Conservation (phyloP, 148 eudicot species). For the Oxyria digyna region DNA sequence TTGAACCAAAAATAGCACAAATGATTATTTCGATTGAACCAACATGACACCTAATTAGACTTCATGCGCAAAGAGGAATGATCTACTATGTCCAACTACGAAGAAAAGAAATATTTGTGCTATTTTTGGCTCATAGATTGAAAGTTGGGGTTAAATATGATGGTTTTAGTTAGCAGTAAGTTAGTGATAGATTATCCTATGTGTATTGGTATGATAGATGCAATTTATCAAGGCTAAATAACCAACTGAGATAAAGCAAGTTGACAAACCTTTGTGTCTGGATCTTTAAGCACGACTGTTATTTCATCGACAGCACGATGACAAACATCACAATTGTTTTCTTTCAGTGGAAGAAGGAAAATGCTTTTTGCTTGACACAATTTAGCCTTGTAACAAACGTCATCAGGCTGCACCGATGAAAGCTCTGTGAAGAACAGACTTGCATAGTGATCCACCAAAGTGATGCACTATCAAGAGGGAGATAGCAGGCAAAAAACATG, state of each 20-base stretch:
- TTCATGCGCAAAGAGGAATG: no score
- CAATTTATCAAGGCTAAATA: background rate
- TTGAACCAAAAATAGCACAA: no score
- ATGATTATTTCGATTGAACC: no score
- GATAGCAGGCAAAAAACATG: background rate
- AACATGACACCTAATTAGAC: no score
- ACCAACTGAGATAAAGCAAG: background rate
- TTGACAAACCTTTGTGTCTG: constrained; percentile 64
- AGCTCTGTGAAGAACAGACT: constrained; percentile 58
- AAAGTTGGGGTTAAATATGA: no score
- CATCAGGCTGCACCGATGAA: constrained; percentile 41
- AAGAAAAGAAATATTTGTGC: no score
- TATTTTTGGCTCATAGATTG: no score
- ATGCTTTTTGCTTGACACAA: constrained; percentile 33
- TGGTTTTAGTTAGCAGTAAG: background rate
- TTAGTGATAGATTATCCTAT: no score
- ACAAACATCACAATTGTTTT: constrained; percentile 51
- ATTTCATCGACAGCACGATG: constrained; percentile 46
- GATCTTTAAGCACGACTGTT: constrained; percentile 55
- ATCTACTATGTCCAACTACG: no score
- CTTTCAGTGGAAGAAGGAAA: constrained; percentile 13
- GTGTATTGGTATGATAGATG: background rate
- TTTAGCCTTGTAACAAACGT: constrained; percentile 43
- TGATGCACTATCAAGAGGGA: constrained; percentile 42
- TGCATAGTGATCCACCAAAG: constrained; percentile 68